Conservation (phyloP, 1,284 basidiomycete genomes). For the Lentinula novae-zelandiae region DNA sequence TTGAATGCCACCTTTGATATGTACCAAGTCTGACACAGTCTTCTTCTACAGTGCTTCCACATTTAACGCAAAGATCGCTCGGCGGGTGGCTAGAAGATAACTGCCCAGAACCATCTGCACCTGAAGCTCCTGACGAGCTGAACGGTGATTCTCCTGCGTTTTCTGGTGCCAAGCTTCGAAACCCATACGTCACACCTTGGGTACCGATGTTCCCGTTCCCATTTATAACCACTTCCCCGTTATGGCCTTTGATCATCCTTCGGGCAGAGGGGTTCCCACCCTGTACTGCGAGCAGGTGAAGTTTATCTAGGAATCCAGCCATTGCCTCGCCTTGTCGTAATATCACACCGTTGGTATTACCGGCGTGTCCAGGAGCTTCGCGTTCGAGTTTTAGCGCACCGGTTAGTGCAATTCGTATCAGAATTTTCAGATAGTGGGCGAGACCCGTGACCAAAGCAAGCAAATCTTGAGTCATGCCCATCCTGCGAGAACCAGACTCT, state of each 20-base stretch:
- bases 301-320: conserved; percentile 85
- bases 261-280: conserved; percentile 77
- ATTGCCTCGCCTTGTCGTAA: conserved; percentile 65
- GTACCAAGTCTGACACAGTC: conserved; percentile 93
- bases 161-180: conserved; percentile 85
- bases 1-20: conserved; percentile 94
- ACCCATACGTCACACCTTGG: conserved; percentile 81
- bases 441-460: conserved; percentile 97
- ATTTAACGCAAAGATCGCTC: conserved; percentile 89
- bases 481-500: conserved; percentile 66
- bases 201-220: conserved; percentile 61
- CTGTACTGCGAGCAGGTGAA: conserved; percentile 89
- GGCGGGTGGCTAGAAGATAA: conserved; percentile 62
- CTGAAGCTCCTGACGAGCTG: conserved; percentile 14
- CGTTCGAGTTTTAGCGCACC: conserved; percentile 94
- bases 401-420: conserved; percentile 96
- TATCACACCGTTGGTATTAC: not conserved
- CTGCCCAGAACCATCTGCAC: conserved; percentile 29
- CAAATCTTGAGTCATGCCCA: conserved; percentile 88
- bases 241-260: conserved; percentile 63
- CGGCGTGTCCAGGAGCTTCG: conserved; percentile 39
- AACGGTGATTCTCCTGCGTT: conserved; percentile 87
- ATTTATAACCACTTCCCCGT: conserved; percentile 50
- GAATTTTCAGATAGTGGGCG: conserved; percentile 98
- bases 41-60: conserved; percentile 91